These are phyloP conservation scores for Tetracladium setigerum DNA, from an alignment of 495 filamentous ascomycete species.

Conservation along the genomic window DNA sequence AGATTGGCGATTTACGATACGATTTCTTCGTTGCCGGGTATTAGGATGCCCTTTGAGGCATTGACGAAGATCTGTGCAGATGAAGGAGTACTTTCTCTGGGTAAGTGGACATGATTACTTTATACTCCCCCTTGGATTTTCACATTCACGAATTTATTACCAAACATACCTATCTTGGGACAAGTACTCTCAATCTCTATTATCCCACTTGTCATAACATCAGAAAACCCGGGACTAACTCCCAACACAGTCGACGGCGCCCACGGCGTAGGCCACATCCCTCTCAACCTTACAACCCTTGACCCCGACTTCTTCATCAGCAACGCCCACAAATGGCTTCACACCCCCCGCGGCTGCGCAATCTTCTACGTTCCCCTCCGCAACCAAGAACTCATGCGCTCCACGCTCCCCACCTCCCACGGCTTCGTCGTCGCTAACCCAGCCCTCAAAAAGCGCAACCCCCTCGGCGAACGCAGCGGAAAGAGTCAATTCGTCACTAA, in stretches of 20 bases:
- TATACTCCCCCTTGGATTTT: too few relatives aligned
- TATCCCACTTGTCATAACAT: too few relatives aligned
- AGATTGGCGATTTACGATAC: conserved; percentile 73
- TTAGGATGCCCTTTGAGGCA: conserved; percentile 69
- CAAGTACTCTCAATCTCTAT: too few relatives aligned
- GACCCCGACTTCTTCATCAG: conserved; percentile 76
- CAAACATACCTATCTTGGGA: too few relatives aligned
- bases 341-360: conserved; percentile 71
- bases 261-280: conserved; percentile 73
- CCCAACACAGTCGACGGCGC: conserved; percentile 63
- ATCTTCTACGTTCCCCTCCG: conserved; percentile 68
- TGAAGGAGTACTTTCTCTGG: conserved; percentile 42
- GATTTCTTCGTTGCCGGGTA: conserved; percentile 65
- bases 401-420: conserved; percentile 66
- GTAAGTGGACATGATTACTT: conserved; percentile 24
- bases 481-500: conserved; percentile 56
- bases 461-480: conserved; percentile 30
- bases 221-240: conserved; percentile 1
- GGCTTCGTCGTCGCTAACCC: conserved; percentile 34
- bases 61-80: conserved; percentile 56
- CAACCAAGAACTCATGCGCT: conserved; percentile 68
- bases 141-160: too few relatives aligned
- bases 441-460: conserved; percentile 25
- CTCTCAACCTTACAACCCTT: conserved; percentile 53
- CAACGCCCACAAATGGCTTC: conserved; percentile 92